Evolutionary conservation across 805 yeast species (phyloP).

Genomic region (Ogataea trehalophila): DNA sequence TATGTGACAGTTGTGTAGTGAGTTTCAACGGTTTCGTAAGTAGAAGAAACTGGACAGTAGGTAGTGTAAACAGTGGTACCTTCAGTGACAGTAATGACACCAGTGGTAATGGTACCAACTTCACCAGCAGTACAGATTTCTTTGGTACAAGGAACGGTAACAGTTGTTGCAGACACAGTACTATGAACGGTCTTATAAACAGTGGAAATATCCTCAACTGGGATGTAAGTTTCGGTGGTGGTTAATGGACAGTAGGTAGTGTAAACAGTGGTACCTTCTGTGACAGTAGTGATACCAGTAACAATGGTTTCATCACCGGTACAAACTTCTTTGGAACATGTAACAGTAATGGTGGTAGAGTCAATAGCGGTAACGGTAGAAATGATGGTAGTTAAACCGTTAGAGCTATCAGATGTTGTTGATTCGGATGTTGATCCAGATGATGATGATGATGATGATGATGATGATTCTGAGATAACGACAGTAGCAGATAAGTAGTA

Average conservation of each 20-base stretch:
- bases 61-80: conserved; percentile 27
- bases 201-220: conserved; percentile 10
- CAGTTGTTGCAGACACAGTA: conserved; percentile 10
- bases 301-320: conserved; percentile 14
- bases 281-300: conserved; percentile 26
- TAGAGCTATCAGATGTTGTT: conserved; percentile 4
- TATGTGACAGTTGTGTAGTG: conserved; percentile 1
- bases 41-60: conserved; percentile 30
- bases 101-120: conserved; percentile 18
- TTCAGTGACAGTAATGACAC: conserved; percentile 18
- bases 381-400: background rate
- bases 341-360: conserved; percentile 15
- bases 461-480: conserved; percentile 7
- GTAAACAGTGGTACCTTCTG: conserved; percentile 19
- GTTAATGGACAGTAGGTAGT: conserved; percentile 35
- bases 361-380: conserved; percentile 5
- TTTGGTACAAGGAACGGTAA: conserved; percentile 19
- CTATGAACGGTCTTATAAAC: background rate
- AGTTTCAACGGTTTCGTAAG: conserved; percentile 14
- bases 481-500: conserved; percentile 22
- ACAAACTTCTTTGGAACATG: conserved; percentile 22
- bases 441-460: conserved; percentile 4
- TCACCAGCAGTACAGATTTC: conserved; percentile 12
- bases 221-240: conserved; percentile 15
- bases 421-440: background rate